Base-by-base conservation (phyloP, 208 protist species). In the Leishmania lainsoni region DNA sequence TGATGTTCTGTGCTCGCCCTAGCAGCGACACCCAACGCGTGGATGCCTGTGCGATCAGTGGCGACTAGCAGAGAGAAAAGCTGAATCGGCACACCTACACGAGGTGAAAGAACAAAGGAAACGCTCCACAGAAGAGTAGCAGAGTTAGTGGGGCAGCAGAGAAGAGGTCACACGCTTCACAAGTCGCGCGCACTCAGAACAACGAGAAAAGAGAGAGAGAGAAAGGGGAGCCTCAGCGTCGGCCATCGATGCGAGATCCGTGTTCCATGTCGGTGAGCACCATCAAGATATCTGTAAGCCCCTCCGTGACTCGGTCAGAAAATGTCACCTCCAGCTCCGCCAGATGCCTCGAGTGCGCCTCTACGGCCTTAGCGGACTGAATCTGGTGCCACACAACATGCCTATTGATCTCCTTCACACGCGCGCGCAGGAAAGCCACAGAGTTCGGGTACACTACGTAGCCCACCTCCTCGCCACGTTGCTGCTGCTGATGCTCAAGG, bases 201-300 rank as follows among this genome's bases (percentile, higher is more conserved):
- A 5, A 51, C 3, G n/a, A 48, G 9, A 52, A 48, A 20, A 56
- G 49, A 26, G 48, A 56, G 3, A 56, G 22, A 65, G 73, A 56
- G 1, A 51, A 26, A 58, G 71, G 14, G 49, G 49, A 9, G 16
- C 14, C 29, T 77, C 79, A 83, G 26, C n/a, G 63, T 35, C 51
- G 49, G 49, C 20, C 65, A 26, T 29, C 56, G 5, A 70, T 75
- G 39, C 77, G 81, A 16, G 81, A 85, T 20, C 75, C 75, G 58
- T 88, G 78, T 76, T 86, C 83, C 81, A 89, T 86, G 61, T 89
- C 83, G 32, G 79, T 87, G 42, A 95, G 76, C 35, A 87, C 86
- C 76, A 91, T 86, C 75, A 89, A 69, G 16, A 95, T 90, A 59
- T 91, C 88, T n/a, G 86, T 89, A 45, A 93, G 84, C 45, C 89